These are phyloP conservation scores for Nemania diffusa DNA, from an alignment of 2,329 filamentous ascomycete species.

Conservation along the genomic window DNA sequence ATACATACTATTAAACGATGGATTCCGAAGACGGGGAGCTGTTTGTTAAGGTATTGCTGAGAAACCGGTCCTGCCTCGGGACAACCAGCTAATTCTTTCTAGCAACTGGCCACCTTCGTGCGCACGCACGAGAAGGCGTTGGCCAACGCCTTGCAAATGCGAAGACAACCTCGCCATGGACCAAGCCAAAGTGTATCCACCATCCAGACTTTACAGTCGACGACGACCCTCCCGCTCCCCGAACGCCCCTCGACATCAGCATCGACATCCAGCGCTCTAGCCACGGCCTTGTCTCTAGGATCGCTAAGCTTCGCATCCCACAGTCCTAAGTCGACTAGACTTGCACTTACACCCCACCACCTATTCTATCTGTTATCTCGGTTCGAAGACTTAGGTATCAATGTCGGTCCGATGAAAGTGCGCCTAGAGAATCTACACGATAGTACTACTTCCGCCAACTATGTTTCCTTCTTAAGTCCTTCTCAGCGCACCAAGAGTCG, in stretches of 20 bases:
- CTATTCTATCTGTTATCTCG: conserved; percentile 95
- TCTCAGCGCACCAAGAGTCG: conserved; percentile 82
- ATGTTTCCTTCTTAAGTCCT: conserved; percentile 93
- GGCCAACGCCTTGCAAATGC: conserved; percentile 91
- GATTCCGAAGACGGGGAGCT: conserved; percentile 89
- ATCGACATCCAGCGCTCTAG: conserved; percentile 78
- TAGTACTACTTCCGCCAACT: conserved; percentile 85
- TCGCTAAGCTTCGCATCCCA: conserved; percentile 86
- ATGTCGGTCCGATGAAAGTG: conserved; percentile 95
- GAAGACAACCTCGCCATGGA: conserved; percentile 78
- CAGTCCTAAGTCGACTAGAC: conserved; percentile 86
- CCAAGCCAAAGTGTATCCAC: conserved; percentile 72
- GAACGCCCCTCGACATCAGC: conserved; percentile 72
- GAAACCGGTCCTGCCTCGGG: conserved; percentile 39
- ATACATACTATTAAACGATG: conserved; percentile 68
- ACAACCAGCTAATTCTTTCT: conserved; percentile 41
- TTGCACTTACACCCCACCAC: conserved; percentile 94
- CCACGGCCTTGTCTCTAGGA: conserved; percentile 86
- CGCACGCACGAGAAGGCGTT: conserved; percentile 97
- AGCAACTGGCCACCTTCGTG: conserved; percentile 97
- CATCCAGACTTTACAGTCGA: conserved; percentile 64
- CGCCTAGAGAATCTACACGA: conserved; percentile 94
- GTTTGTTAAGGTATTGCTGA: conserved; percentile 79
- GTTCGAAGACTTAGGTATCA: conserved; percentile 91
- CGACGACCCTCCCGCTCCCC: conserved; percentile 66